Conservation (phyloP, 495 filamentous ascomycete genomes). For the Neurospora intermedia region DNA sequence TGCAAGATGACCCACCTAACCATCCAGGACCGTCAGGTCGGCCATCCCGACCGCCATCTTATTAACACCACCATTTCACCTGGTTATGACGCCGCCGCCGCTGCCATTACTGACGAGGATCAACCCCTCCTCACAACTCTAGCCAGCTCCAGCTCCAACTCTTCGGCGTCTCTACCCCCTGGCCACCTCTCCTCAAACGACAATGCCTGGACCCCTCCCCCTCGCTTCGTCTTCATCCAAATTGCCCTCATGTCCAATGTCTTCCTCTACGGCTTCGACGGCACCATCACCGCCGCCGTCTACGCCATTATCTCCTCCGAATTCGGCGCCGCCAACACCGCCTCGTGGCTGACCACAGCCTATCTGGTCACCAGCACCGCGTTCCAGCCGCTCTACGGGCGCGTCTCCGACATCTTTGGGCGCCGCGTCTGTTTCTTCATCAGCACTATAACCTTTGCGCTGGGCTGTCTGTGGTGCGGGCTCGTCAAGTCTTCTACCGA, state of each 20-base stretch:
- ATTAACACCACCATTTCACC: neutral
- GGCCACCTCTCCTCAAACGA: conserved; percentile 29
- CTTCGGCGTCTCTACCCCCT: conserved; percentile 14
- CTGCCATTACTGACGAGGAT: neutral
- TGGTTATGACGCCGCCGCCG: neutral
- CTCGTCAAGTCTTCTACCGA: conserved; percentile 13
- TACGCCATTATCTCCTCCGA: conserved; percentile 53
- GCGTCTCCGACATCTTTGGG: conserved; percentile 44
- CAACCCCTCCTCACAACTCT: neutral
- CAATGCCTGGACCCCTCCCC: conserved; percentile 25
- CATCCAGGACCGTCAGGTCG: neutral
- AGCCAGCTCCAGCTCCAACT: conserved; percentile 4
- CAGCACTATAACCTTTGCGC: conserved; percentile 32
- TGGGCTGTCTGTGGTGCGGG: conserved; percentile 39
- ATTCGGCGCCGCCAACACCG: conserved; percentile 40
- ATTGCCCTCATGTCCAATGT: conserved; percentile 55
- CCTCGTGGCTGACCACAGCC: conserved; percentile 64
- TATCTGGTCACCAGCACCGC: conserved; percentile 64
- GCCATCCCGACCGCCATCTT: neutral
- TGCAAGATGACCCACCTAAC: neutral
- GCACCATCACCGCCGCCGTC: conserved; percentile 55
- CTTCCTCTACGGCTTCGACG: conserved; percentile 55
- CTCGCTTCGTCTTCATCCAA: conserved; percentile 35
- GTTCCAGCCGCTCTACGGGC: conserved; percentile 41
- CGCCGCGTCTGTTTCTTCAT: conserved; percentile 40